These are phyloP conservation scores for Aspergillus ellipticus DNA, from an alignment of 495 filamentous ascomycete species.

Conservation along the genomic window DNA sequence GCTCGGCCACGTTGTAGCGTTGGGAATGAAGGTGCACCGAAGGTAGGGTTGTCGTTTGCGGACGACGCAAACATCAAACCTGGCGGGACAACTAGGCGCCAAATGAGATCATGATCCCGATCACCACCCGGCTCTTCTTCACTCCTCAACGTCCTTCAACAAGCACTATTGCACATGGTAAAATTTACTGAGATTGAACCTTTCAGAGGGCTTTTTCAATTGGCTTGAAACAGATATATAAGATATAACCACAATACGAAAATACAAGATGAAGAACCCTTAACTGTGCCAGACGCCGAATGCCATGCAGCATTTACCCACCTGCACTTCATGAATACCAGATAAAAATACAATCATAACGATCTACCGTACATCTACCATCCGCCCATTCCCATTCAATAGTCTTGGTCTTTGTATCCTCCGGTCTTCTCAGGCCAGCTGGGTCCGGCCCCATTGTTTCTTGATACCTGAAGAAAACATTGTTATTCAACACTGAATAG, in stretches of 20 bases:
- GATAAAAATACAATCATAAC: neutral
- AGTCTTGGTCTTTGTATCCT: neutral
- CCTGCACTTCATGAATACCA: slow-evolving; percentile 26
- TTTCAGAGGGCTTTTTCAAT: neutral
- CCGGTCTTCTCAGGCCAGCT: slow-evolving; percentile 15
- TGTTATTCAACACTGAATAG: neutral
- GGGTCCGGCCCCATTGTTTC: slow-evolving; percentile 26
- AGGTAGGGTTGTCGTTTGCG: neutral
- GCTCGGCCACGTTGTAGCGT: neutral
- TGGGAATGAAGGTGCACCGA: too few relatives aligned
- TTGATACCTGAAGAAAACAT: slow-evolving; percentile 26
- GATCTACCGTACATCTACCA: neutral
- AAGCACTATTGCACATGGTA: neutral
- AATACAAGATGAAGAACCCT: slow-evolving; percentile 14
- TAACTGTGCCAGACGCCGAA: slow-evolving; percentile 37
- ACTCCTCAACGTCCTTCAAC: neutral
- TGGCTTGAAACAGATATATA: slow-evolving; percentile 1
- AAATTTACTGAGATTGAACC: neutral
- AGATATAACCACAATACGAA: neutral
- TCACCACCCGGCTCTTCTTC: neutral
- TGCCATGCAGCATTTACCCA: slow-evolving; percentile 39
- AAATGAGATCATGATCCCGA: slow-evolving; percentile 4
- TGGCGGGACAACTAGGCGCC: neutral
- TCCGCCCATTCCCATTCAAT: neutral
- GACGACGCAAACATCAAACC: neutral